These are phyloP conservation scores for Lentinula sp. DNA, from an alignment of 768 basidiomycete genomes.

Conservation along the genomic window DNA sequence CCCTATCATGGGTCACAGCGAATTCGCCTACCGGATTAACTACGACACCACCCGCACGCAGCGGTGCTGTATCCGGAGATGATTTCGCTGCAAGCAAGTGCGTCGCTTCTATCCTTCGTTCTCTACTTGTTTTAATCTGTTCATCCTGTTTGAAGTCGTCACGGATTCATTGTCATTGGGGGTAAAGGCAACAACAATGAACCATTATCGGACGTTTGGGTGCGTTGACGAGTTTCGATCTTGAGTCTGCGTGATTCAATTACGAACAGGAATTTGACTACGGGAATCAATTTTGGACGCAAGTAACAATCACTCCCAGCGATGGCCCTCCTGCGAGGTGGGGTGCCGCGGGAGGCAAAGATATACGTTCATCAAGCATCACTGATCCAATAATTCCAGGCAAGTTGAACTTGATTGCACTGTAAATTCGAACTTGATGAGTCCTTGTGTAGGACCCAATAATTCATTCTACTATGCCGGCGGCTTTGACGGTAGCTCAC, in stretches of 20 bases:
- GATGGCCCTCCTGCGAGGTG: slow-evolving; percentile 55
- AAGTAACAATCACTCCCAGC: slow-evolving; percentile 44
- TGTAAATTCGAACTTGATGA: background rate
- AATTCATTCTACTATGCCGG: slow-evolving; percentile 73
- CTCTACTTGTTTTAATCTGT: slow-evolving; percentile 7
- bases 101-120: slow-evolving; percentile 21
- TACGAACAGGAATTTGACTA: slow-evolving; percentile 68
- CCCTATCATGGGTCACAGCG: slow-evolving; percentile 56
- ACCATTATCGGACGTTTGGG: slow-evolving; percentile 70
- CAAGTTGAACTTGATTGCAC: background rate
- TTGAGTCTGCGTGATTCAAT: slow-evolving; percentile 9
- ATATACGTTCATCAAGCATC: slow-evolving; percentile 39
- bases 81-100: slow-evolving; percentile 84
- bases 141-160: slow-evolving; percentile 43
- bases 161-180: slow-evolving; percentile 69
- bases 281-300: slow-evolving; percentile 69
- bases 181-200: slow-evolving; percentile 52
- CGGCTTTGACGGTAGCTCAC: slow-evolving; percentile 46
- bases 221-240: slow-evolving; percentile 24
- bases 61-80: slow-evolving; percentile 54
- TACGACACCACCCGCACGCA: slow-evolving; percentile 52
- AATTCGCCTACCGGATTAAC: slow-evolving; percentile 42
- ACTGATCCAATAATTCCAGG: slow-evolving; percentile 37
- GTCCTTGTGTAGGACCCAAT: slow-evolving; percentile 34
- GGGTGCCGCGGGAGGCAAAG: slow-evolving; percentile 73